Percentiles rank a stretch among this genome's conserved stretches.
Evolutionary conservation across 129 eudicot species (phyloP).

Genomic region (Helianthus annuus): HanXRQr2.0-SUNRISE NC_035440.2:48241759-48242258

Average conservation of each 20-base stretch:
- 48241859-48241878: neutral
- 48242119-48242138: neutral
- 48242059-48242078: conserved; percentile 12
- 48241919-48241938: conserved; percentile 12
- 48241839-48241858: neutral
- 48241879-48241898: conserved; percentile 13
- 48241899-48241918: conserved; percentile 6
- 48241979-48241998: conserved; percentile 6
- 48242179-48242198: neutral
- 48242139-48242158: conserved; percentile 4
- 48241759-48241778: conserved; percentile 15
- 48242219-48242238: too few species aligned
- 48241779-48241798: neutral
- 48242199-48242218: neutral
- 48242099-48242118: conserved; percentile 12
- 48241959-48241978: neutral
- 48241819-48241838: neutral
- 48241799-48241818: neutral
- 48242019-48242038: conserved; percentile 6
- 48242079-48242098: conserved; percentile 10
- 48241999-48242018: conserved; percentile 13
- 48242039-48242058: neutral
- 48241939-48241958: conserved; percentile 13
- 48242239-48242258: neutral
- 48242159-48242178: conserved; percentile 10